Base-by-base conservation (phyloP, 192 early-diverging fungal species). In the Rhizophagus sp. region DNA sequence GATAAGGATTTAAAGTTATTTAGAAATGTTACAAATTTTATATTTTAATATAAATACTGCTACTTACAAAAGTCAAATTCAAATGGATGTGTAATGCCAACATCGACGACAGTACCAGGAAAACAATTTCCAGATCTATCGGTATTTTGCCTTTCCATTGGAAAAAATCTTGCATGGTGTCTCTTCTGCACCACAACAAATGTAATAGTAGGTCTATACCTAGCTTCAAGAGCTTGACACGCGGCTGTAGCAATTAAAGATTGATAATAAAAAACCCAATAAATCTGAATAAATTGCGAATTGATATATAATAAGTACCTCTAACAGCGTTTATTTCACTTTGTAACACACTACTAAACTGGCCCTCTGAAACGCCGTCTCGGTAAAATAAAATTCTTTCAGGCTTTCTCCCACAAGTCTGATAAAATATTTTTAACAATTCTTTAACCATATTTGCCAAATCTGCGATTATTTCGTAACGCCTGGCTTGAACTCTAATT, bases 351-450 rank as follows among this genome's bases (percentile, higher is more conserved):
- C 91, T 86, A 13, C 77, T 78, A 77, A 96, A 96, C 84, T 97
- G 95, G 3, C 93, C 91, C 61, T 99, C 97, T 5, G 94, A 94
- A 24, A 97, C 92, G 52, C 96, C 95, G 81, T 97, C 95, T 76
- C 96, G 94, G 82, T 95, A 97, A 81, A 96, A 94, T 1, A 97
- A n/a, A 73, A 97, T 94, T 30, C 93, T 88, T 57, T 82, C 76
- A 0, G 96, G 96, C 73, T 94, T 93, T 73, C 93, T 87, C 49
- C 93, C 88, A 81, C 84, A 85, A 71, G 82, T 77, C 71, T 89
- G 84, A 83, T 93, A 86, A 81, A 88, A 95, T 17, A 84, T 90
- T 63, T 91, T 89, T 76, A 95, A 82, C 15, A 95, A 81, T 30
- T 95, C 91, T 67, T 89, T 87, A 17, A 90, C 86, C 83, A 95